Evolutionary conservation across 2,329 filamentous ascomycete species (phyloP).

Genomic region (Myriosclerotinia duriaeana): DNA sequence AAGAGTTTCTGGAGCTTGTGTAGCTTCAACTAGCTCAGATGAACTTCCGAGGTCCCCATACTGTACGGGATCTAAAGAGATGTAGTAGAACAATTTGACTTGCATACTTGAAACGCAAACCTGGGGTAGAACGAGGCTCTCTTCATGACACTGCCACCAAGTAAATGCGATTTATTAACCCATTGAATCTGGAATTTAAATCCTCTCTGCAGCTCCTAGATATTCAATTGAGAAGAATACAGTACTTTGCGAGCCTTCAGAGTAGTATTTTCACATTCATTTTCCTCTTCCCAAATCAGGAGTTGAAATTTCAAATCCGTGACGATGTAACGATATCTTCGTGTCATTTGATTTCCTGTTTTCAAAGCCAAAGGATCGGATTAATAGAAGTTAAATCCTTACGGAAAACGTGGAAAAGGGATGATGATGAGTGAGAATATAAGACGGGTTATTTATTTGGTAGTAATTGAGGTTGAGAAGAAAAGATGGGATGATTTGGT

Average conservation of each 20-base stretch:
- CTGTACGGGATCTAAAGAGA: background rate
- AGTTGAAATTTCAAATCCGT: conserved; percentile 3
- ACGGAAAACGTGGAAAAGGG: conserved; percentile 22
- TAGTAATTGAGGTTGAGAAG: background rate
- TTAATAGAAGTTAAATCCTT: conserved; percentile 17
- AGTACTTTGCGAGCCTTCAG: background rate
- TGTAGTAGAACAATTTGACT: background rate
- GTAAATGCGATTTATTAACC: background rate
- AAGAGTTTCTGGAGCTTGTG: background rate
- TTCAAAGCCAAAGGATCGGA: conserved; percentile 10
- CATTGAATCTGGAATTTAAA: conserved; percentile 2
- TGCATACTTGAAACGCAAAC: conserved; percentile 18
- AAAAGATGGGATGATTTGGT: conserved; percentile 2
- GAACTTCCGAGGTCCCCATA: background rate
- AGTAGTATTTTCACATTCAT: background rate
- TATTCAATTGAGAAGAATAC: background rate
- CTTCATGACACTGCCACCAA: conserved; percentile 9
- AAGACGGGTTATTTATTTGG: conserved; percentile 18
- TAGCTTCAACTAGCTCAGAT: background rate
- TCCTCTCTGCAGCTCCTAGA: background rate
- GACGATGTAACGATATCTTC: conserved; percentile 19
- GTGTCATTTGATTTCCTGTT: conserved; percentile 19
- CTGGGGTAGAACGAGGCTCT: conserved; percentile 20
- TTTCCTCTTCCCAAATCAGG: background rate
- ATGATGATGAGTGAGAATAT: conserved; percentile 19